Evolutionary conservation across 371 early-diverging fungal species (phyloP), one percentile per base, ranked within the genome.

Genomic region (Apophysomyces elegans): DNA sequence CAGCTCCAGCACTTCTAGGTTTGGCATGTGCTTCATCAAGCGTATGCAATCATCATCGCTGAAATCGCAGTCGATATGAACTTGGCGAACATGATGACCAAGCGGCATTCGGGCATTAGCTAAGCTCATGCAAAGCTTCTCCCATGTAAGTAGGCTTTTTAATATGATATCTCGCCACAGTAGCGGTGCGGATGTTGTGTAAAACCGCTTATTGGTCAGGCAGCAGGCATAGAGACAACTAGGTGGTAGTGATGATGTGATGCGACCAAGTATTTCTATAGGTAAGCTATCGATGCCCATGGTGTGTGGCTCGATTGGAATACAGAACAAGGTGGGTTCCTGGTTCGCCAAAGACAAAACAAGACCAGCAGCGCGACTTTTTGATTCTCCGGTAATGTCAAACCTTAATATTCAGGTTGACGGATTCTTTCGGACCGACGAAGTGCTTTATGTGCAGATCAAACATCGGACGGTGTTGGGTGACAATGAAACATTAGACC

Each of bases 1-100:
- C 56, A 75, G 37, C 14, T 67, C 65, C 21, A 81, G 57, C 16
- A 67, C 69, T 57, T 79, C 81, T 46, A 81, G 59, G n/a, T 70
- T 70, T n/a, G 77, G 79, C 44, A 70, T 57, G 26, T 67, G 36
- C 26, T 41, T 68, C 37, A 77, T 44, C 39, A 77, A 57, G 36
- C 65, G 21, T 38, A 66, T 35, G 13, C 75, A 45, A 7, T 68
- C 73, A 13, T 75, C 77, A 58, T 81, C 77, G 35, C 56, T 66
- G 5, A 71, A 16, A 21, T 61, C 13, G 54, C 18, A 37, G 62
- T 58, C 36, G 12, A 72, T 32, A 14, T 16, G 21, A 41, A 72
- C 56, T 8, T 56, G 64, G 1, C 72, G 72, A 13, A 68, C 59
- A 59, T 56, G 64, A 18, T 58, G 26, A 7, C 72, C 72, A 12